Evolutionary conservation across 768 basidiomycete species (phyloP), one percentile per base, ranked within the genome.

Genomic region (Rickenella mellea): DNA sequence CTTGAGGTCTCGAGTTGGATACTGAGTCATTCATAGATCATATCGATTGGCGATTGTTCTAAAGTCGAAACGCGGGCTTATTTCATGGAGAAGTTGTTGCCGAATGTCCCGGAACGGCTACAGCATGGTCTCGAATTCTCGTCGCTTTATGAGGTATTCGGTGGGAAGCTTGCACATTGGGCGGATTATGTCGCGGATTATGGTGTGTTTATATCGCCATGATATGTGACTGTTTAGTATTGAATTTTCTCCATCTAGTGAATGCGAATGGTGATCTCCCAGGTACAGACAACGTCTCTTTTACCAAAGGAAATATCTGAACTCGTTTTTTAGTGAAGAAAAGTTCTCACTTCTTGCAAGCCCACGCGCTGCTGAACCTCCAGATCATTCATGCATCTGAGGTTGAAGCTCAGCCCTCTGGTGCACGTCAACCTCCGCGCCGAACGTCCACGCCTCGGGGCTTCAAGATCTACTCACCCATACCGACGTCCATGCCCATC

Each of bases 371-470:
- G 1, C 72, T 91, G 42, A 90, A 91, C 50, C 73, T 91, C 11
- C 88, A 91, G 56, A 83, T 91, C 57, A 84, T 91, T 40, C 86
- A 90, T 51, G 81, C 85, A 2, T 80, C 81, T 1, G 83, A 87
- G 55, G 61, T 76, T 1, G 83, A 87, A 54, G 61, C 76, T 1
- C 55, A 71, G 0, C 58, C 59, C 7, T 24, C 19, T 3, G 71
- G 76, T n/a, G 67, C 76, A 4, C 58, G 80, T 5, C 77, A 80
- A 44, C 73, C 78, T 1, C 66, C 64, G 12, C 64, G 78, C 32
- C 33, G 33, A 6, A 22, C 33, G 10, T 7, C 33, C 2, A 76
- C 76, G 2, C 74, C 77, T 0, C 76, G 76, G 5, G 76, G 79
- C 3, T 79, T 80, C 60, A 76, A 72, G 48, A 67, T 73, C n/a